Evolutionary conservation across 441 rosid genomes (phyloP).

Genomic region (Erysimum cheiri): DNA sequence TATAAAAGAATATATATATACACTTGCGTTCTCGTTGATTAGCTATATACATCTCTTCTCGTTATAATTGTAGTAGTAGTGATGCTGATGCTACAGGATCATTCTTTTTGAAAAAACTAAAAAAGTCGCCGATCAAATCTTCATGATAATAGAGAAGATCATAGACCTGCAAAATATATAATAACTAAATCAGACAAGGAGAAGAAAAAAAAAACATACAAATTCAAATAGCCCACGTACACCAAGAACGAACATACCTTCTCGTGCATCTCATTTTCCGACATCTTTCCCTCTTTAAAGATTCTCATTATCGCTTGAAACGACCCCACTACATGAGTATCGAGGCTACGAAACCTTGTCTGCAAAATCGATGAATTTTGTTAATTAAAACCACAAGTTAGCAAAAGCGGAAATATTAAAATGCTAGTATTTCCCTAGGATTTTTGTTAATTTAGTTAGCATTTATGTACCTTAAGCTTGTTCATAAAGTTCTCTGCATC

Average conservation of each 20-base stretch:
- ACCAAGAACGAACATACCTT: conserved; percentile 59
- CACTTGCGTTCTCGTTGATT: too few species aligned
- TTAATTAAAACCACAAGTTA: conserved; percentile 19
- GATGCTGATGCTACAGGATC: too few species aligned
- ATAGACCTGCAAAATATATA: too few species aligned
- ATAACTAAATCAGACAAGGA: too few species aligned
- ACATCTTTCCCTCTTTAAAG: conserved; percentile 79
- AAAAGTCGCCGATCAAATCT: background rate
- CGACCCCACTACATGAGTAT: conserved; percentile 47
- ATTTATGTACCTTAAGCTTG: too few species aligned
- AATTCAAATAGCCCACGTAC: background rate
- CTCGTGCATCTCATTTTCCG: conserved; percentile 67
- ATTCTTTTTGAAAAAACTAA: too few species aligned
- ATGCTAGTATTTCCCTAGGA: background rate
- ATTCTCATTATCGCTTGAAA: conserved; percentile 74
- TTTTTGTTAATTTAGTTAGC: too few species aligned
- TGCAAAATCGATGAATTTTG: conserved; percentile 39
- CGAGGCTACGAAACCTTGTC: conserved; percentile 84
- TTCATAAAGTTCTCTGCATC: too few species aligned
- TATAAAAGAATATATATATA: too few species aligned
- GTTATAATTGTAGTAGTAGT: too few species aligned
- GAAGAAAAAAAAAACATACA: background rate
- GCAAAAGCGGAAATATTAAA: background rate
- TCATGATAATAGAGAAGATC: background rate
- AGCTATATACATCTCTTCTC: too few species aligned